These are phyloP conservation scores for Solanum ossicruentum DNA, from an alignment of 257 asterid species.

Conservation along the genomic window DNA sequence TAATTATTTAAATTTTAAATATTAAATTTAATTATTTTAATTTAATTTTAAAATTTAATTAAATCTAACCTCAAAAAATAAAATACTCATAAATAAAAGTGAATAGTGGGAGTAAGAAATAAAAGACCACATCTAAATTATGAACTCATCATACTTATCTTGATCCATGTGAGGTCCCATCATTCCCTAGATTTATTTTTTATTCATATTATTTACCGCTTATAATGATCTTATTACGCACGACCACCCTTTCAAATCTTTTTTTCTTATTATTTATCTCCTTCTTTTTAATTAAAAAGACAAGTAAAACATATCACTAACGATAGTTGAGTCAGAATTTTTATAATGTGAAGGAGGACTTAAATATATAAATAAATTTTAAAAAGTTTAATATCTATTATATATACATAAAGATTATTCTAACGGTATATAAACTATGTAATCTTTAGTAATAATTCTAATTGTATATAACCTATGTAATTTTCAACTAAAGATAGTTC, in stretches of 20 bases:
- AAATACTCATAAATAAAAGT: too few species aligned
- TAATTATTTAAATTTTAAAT: too few species aligned
- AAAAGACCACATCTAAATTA: too few species aligned
- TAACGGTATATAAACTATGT: rapidly evolving
- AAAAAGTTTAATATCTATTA: not conserved
- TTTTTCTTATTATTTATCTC: not conserved
- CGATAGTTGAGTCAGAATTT: rapidly evolving
- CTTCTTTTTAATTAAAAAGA: too few species aligned
- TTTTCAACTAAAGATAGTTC: not conserved
- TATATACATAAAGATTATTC: not conserved
- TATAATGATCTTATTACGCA: not conserved
- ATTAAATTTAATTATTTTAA: too few species aligned
- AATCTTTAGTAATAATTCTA: not conserved
- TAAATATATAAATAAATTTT: not conserved
- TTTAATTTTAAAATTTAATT: too few species aligned
- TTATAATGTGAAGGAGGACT: too few species aligned
- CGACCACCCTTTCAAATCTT: not conserved
- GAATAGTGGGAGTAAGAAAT: too few species aligned
- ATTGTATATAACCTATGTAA: rapidly evolving
- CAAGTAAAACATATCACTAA: not conserved
- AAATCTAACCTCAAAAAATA: too few species aligned
- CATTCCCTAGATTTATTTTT: not conserved
- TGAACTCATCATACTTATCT: too few species aligned
- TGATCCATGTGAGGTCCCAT: too few species aligned
- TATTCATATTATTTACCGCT: not conserved